A percentile compares a stretch with the other conserved stretches of the same genome.
phyloP scores from a whole-genome alignment of 1,284 basidiomycete genomes.

The Acaromyces ingoldii region DNA sequence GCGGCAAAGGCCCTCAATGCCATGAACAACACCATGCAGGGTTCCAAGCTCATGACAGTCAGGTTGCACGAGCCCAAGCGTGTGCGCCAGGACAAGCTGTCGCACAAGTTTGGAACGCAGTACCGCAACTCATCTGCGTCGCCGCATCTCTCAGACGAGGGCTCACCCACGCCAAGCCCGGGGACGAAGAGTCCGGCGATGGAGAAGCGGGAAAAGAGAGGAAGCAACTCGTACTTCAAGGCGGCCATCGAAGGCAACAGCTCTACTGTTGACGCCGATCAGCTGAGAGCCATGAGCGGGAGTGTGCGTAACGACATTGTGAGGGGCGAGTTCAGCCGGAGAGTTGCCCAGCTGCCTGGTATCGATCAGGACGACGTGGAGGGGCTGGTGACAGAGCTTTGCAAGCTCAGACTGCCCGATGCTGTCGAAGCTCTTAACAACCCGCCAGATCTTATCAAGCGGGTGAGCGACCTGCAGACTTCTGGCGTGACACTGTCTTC shows the following conservation, averaged over 20 bases:
- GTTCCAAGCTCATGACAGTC: conserved; percentile 70
- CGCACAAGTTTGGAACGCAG: conserved; percentile 61
- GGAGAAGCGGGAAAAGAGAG: conserved; percentile 19
- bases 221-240: conserved; percentile 33
- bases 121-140: not conserved
- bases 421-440: conserved; percentile 71
- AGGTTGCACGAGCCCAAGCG: conserved; percentile 84
- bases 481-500: no score
- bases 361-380: conserved; percentile 55
- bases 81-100: conserved; percentile 77
- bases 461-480: conserved; percentile 54
- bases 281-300: conserved; percentile 69
- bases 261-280: conserved; percentile 55
- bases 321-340: conserved; percentile 70
- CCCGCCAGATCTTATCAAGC: conserved; percentile 61
- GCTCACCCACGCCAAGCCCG: not conserved
- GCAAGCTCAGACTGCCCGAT: conserved; percentile 66
- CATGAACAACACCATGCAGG: conserved; percentile 57
- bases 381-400: conserved; percentile 64
- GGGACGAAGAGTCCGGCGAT: not conserved
- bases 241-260: conserved; percentile 25
- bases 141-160: not conserved
- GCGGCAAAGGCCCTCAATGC: conserved; percentile 67
- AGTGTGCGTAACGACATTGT: conserved; percentile 77
- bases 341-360: conserved; percentile 57